Evolutionary conservation across 2,329 filamentous ascomycete genomes (phyloP), one percentile per base, ranked within the genome.

Genomic region (Peltaster fructicola): DNA sequence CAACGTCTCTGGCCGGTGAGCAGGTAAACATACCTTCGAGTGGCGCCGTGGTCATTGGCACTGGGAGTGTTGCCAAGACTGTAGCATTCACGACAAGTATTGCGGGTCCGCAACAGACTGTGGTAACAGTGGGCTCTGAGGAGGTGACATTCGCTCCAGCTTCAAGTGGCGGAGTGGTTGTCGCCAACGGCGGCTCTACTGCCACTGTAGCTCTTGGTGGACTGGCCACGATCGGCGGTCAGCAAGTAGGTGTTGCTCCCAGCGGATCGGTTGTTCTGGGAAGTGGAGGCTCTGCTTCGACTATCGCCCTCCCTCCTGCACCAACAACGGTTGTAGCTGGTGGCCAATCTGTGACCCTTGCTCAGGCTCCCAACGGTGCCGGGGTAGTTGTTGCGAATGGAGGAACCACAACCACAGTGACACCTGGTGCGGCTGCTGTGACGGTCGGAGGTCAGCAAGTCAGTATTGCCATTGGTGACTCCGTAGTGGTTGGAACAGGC

Each of bases 171-270:
- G 21, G 20, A 12, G 8, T 24, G 8, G 14, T 20, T 6, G 5
- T 29, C 3, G 13, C 8, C 8, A 22, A 12, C 5, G 26, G 6
- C 2, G 20, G 26, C 7, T 8, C 13, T 8, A 13, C 13, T 7
- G 24, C 22, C 3, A 24, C 22, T 3, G 17, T 29, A 12, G 22
- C 22, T n/a, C 8, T 12, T 8, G 26, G 26, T 13, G 17, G 20
- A 8, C 7, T 9, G 10, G 26, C 14, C 3, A 20, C 17, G 4
- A 11, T 29, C 11, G 22, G 19, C 3, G 26, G 17, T 11, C 16
- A 16, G 8, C 6, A 10, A 2, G n/a, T 29, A 2, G 17, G 20
- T 10, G 12, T 24, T 3, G 8, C 15, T 4, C 4, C 12, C 2
- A 23, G n/a, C 15, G 22, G 4, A n/a, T n/a, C n/a, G n/a, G n/a